Base-by-base conservation (phyloP, 495 filamentous ascomycete genomes). In the Haplographium delicatum region DNA sequence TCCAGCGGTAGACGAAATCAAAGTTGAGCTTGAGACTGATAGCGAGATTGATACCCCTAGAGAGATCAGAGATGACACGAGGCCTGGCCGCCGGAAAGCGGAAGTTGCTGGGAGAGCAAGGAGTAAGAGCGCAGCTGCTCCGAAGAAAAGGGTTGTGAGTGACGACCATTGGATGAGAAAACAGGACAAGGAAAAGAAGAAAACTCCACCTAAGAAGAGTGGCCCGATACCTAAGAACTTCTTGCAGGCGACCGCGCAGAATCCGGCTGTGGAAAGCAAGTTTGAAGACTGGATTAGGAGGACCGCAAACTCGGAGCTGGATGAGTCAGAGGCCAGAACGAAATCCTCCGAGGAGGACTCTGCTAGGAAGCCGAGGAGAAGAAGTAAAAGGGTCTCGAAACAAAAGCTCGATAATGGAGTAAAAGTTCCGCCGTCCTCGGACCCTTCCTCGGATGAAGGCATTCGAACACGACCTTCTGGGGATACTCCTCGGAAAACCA, bases 71-170 rank as follows among this genome's bases (percentile, higher is more conserved):
- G 51, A 58, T 44, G 35, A 19, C 3, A 39, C 18, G 35, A 39
- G 35, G 11, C 35, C 35, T 19, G 35, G 35, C 18, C 7, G 35
- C 6, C 18, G 35, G 15, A 39, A 39, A 39, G 22, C 5, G 5
- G 10, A 2, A 3, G 11, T 70, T 65, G 40, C 40, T 39, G 18
- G 54, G 60, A 20, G 51, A 48, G 15, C 37, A 53, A 48, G 39
- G 44, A 53, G 45, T 27, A 65, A 70, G 41, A 79, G 72, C 57
- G 73, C 78, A 54, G 72, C 76, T 18, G 53, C 62, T 16, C 87
- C 87, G 5, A 81, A 82, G 57, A 91, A 89, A 70, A 76, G 86
- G 40, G 82, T 91, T 19, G 75, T 91, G 18, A 89, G 86, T 57
- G 87, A 91, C 65, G 80, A 82, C 31, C 83, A 91, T 54, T 91